Evolutionary conservation across 164 flowering plant species (phyloP).

Genomic region (Vitis riparia): DNA sequence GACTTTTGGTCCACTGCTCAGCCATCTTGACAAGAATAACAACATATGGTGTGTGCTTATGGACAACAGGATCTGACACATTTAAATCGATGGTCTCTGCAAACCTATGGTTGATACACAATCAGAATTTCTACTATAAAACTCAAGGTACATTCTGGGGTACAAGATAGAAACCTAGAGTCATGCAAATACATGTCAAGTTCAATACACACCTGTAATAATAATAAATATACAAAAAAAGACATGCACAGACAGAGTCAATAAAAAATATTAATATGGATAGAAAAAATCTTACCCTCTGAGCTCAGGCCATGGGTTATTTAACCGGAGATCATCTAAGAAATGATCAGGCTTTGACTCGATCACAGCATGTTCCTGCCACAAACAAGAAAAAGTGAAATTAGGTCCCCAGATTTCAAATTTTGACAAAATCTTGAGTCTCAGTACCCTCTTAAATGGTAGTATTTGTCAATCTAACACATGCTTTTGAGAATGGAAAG

Average conservation of each 20-base stretch:
- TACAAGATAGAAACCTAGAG: neutral
- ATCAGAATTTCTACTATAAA: conserved; percentile 1
- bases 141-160: neutral
- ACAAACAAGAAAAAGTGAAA: conserved; percentile 8
- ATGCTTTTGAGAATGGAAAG: neutral
- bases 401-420: neutral
- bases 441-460: neutral
- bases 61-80: conserved; percentile 78
- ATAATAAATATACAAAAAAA: too few species aligned
- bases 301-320: conserved; percentile 98
- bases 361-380: conserved; percentile 87
- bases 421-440: neutral
- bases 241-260: neutral
- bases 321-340: conserved; percentile 85
- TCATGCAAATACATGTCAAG: too few species aligned
- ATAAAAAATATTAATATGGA: conserved; percentile 2
- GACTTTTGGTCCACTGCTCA: conserved; percentile 79
- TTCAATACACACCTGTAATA: too few species aligned
- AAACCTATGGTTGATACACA: conserved; percentile 46
- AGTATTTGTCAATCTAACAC: neutral
- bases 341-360: conserved; percentile 99
- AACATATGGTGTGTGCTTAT: conserved; percentile 93
- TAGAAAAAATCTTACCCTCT: conserved; percentile 39
- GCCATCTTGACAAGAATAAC: conserved; percentile 90
- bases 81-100: conserved; percentile 78